phyloP scores from a whole-genome alignment of 768 basidiomycete genomes.

The Termitomyces sp. region DNA sequence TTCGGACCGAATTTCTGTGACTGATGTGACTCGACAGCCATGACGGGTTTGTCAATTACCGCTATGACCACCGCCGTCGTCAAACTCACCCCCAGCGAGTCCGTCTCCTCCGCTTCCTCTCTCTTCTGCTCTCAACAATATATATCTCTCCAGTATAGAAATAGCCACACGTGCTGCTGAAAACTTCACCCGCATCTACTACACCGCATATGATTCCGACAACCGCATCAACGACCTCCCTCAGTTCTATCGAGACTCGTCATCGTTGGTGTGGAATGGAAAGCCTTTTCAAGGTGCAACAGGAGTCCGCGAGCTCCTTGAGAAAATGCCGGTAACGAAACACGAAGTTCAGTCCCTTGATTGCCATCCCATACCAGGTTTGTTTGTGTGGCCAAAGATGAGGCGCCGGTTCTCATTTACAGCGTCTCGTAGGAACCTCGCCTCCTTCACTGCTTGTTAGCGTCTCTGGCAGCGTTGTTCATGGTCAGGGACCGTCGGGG shows the following conservation, averaged over 20 bases:
- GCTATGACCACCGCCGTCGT: slow-evolving; percentile 12
- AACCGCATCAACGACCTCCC: slow-evolving; percentile 73
- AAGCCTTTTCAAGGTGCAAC: slow-evolving; percentile 70
- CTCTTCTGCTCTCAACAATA: slow-evolving; percentile 15
- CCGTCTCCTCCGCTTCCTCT: slow-evolving; percentile 22
- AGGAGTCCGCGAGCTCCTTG: slow-evolving; percentile 59
- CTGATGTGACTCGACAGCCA: neutral
- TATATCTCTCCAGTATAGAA: slow-evolving; percentile 54
- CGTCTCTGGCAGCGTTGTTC: slow-evolving; percentile 75
- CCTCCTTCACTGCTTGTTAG: slow-evolving; percentile 77
- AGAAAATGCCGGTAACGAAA: slow-evolving; percentile 71
- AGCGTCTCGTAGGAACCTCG: slow-evolving; percentile 48
- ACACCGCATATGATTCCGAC: slow-evolving; percentile 74
- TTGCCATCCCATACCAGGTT: slow-evolving; percentile 86
- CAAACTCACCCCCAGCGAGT: slow-evolving; percentile 53
- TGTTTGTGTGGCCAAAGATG: slow-evolving; percentile 7
- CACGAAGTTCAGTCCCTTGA: slow-evolving; percentile 87
- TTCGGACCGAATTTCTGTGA: neutral
- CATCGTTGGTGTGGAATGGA: slow-evolving; percentile 83
- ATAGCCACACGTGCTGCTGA: slow-evolving; percentile 82
- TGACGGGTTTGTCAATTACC: slow-evolving; percentile 1
- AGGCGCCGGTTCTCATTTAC: neutral
- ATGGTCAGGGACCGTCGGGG: slow-evolving; percentile 54
- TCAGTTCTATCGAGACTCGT: slow-evolving; percentile 73
- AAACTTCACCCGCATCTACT: slow-evolving; percentile 78